phyloP scores from a whole-genome alignment of 1,284 basidiomycete genomes.

The Trametes sp. region DNA sequence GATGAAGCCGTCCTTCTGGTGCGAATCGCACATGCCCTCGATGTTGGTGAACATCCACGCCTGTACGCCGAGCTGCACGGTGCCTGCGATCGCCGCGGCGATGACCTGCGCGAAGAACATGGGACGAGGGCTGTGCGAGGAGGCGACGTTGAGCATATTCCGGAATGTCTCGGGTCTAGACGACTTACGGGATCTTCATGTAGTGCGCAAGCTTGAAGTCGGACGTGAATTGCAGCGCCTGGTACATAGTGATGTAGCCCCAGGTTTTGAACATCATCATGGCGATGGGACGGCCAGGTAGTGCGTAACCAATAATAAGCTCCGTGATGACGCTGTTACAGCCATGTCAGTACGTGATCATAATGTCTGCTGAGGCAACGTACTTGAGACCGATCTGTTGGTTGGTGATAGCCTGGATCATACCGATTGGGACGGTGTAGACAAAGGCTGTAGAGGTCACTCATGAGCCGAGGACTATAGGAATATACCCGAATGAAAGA shows the following conservation, averaged over 20 bases:
- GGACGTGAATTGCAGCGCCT: slow-evolving; percentile 58
- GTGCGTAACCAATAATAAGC: slow-evolving; percentile 47
- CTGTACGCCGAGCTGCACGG: slow-evolving; percentile 72
- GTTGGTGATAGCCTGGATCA: slow-evolving; percentile 64
- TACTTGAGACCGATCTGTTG: slow-evolving; percentile 56
- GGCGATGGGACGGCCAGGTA: slow-evolving; percentile 55
- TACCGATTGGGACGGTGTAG: slow-evolving; percentile 59
- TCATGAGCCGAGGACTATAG: no score
- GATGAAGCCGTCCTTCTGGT: slow-evolving; percentile 53
- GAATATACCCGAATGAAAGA: not conserved
- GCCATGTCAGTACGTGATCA: not conserved
- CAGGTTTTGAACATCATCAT: slow-evolving; percentile 69
- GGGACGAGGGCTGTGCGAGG: slow-evolving; percentile 43
- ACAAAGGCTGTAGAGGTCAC: slow-evolving; percentile 39
- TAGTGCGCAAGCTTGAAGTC: slow-evolving; percentile 81
- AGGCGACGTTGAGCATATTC: not conserved
- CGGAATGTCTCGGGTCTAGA: not conserved
- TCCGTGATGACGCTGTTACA: not conserved
- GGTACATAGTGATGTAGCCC: slow-evolving; percentile 53
- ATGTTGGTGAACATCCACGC: slow-evolving; percentile 73
- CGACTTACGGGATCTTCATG: slow-evolving; percentile 65
- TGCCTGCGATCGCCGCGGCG: slow-evolving; percentile 68
- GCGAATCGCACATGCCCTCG: slow-evolving; percentile 53
- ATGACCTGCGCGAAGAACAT: slow-evolving; percentile 71
- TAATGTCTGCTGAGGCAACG: not conserved